These are phyloP conservation scores for Erythrophleum ivorense DNA, from an alignment of 331 rosid species.

Conservation along the genomic window DNA sequence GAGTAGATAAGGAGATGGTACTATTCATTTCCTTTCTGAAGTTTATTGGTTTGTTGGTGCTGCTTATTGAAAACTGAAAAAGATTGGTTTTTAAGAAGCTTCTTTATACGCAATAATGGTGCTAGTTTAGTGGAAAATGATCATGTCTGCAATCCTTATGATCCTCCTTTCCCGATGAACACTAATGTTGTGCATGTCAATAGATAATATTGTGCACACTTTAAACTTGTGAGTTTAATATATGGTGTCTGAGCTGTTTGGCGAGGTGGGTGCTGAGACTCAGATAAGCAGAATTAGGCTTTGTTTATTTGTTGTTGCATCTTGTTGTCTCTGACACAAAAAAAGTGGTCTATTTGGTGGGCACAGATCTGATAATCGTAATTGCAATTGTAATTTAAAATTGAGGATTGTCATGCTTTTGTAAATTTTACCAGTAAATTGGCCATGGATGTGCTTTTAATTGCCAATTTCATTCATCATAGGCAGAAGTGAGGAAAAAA, in stretches of 20 bases:
- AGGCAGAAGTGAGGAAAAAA: conserved; percentile 90
- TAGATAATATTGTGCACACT: conserved; percentile 25
- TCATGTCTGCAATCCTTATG: conserved; percentile 5
- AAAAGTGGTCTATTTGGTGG: conserved; percentile 14
- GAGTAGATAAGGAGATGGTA: conserved; percentile 98
- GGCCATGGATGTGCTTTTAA: conserved; percentile 31
- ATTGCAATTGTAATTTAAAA: conserved; percentile 29
- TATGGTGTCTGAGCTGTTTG: conserved; percentile 37
- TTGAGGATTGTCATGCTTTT: conserved; percentile 15
- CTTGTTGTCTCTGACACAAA: conserved; percentile 14
- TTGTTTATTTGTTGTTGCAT: conserved; percentile 24
- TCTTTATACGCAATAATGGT: conserved; percentile 22
- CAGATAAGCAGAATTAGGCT: conserved; percentile 32
- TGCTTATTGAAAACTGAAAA: conserved; percentile 28
- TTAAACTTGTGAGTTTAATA: conserved; percentile 15
- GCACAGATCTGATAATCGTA: conserved; percentile 5
- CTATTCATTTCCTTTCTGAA: conserved; percentile 36
- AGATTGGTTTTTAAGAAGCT: conserved; percentile 29
- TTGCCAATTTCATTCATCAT: conserved; percentile 35
- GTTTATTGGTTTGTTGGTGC: conserved; percentile 34
- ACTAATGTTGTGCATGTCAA: conserved; percentile 20
- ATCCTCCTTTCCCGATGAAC: conserved; percentile 7
- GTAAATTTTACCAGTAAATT: conserved; percentile 15
- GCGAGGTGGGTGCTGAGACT: conserved; percentile 31
- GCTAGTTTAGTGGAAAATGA: conserved; percentile 29